phyloP scores from a whole-genome alignment of 2,329 filamentous ascomycete genomes.

The Rhinocladiella mackenziei region DNA sequence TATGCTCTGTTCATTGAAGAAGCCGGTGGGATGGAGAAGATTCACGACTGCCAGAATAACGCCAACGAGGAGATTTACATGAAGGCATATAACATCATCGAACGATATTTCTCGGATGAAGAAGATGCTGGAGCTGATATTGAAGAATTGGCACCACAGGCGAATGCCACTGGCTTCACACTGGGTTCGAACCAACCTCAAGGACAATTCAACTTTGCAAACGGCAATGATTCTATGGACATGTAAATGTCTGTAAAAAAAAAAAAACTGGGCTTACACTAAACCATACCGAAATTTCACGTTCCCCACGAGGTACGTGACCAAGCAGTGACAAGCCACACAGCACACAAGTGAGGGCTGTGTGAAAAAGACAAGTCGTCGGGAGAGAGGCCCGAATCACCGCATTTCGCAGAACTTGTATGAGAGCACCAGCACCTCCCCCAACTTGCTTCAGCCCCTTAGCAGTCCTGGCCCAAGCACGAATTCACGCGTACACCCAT shows the following conservation, averaged over 20 bases:
- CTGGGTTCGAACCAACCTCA: conserved; percentile 62
- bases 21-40: conserved; percentile 99
- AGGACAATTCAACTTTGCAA: conserved; percentile 88
- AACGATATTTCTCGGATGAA: conserved; percentile 99
- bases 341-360: background rate
- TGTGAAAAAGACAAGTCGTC: conserved; percentile 4
- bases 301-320: background rate
- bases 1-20: conserved; percentile 98
- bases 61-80: conserved; percentile 99
- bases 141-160: conserved; percentile 71
- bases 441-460: background rate
- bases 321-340: background rate
- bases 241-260: conserved; percentile 55
- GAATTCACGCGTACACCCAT: background rate
- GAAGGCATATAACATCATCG: conserved; percentile 99
- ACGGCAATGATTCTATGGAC: conserved; percentile 68
- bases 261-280: background rate
- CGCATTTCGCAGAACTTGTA: conserved; percentile 36
- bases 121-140: conserved; percentile 76
- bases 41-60: conserved; percentile 99
- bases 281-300: background rate
- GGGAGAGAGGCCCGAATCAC: conserved; percentile 5
- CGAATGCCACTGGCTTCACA: conserved; percentile 71
- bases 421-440: conserved; percentile 37
- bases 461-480: background rate